Evolutionary conservation across 495 filamentous ascomycete genomes (phyloP), one percentile per base, ranked within the genome.

Genomic region (Jackrogersella multiformis): DNA sequence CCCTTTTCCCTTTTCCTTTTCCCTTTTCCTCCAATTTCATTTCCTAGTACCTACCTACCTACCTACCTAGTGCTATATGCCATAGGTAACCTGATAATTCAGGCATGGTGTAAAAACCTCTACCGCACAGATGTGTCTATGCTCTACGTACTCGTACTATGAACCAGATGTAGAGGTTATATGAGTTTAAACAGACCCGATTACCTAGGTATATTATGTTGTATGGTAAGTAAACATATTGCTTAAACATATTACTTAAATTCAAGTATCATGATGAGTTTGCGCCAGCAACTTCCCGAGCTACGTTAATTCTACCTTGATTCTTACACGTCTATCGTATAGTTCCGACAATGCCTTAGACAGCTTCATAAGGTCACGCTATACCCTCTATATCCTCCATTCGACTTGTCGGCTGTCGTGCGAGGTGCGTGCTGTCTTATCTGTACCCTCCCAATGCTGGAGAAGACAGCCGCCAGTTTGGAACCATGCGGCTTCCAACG

Each of bases 391-490:
- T 44, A 9, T 7, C 2, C 30, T 20, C 24, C 35, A 53, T 30
- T 53, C 49, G 23, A 59, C 26, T 52, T 28, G 2, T 56, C 10
- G 18, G n/a, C 26, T 24, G 15, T 57, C 49, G 49, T 53, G 49
- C 30, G 35, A 60, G 41, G 51, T 41, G 21, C 30, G 1, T 48
- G 24, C n/a, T 36, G 28, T 39, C 44, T 49, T 24, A 26, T n/a
- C 42, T 39, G n/a, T 41, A 15, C 34, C 56, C 34, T 64, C 72
- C 72, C 82, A 73, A 96, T 96, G 92, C 89, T 94, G 78, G 91
- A 96, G 89, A 89, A 89, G 76, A 90, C 89, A 56, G 87, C 87
- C 61, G 85, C 86, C 81, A 90, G 87, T 81, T 84, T 93, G 77
- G 87, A 93, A 85, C 87, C 86, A 81, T 90, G 89, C 83, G 87